These are phyloP conservation scores for Coffea eugenioides DNA, from an alignment of 257 asterid genomes.

Conservation along the genomic window DNA sequence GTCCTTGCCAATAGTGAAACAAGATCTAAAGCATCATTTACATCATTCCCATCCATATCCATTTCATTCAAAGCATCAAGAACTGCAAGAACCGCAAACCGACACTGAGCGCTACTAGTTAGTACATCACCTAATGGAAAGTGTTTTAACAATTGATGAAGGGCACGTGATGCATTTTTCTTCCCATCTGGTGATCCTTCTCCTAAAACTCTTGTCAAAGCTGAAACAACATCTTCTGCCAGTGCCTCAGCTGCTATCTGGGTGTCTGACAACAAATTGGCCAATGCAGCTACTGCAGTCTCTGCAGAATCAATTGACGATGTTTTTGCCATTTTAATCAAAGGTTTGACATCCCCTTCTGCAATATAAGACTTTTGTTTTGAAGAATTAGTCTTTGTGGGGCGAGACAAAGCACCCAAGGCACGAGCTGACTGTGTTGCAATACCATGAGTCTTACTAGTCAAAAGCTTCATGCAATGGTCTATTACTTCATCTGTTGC, in stretches of 20 bases:
- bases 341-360: slow-evolving; percentile 66
- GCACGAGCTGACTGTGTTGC: slow-evolving; percentile 76
- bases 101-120: slow-evolving; percentile 56
- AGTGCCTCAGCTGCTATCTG: slow-evolving; percentile 76
- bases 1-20: slow-evolving; percentile 51
- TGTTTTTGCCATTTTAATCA: slow-evolving; percentile 70
- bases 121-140: slow-evolving; percentile 72
- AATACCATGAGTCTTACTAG: slow-evolving; percentile 58
- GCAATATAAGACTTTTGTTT: slow-evolving; percentile 54
- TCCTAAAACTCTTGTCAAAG: slow-evolving; percentile 64
- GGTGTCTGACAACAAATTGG: slow-evolving; percentile 66
- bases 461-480: slow-evolving; percentile 60
- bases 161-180: slow-evolving; percentile 72
- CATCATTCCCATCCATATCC: slow-evolving; percentile 59
- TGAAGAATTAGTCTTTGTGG: slow-evolving; percentile 39
- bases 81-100: slow-evolving; percentile 58
- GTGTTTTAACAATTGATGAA: slow-evolving; percentile 67
- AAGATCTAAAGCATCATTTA: slow-evolving; percentile 58
- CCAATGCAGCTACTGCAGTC: slow-evolving; percentile 76
- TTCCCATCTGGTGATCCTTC: slow-evolving; percentile 78
- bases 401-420: slow-evolving; percentile 70
- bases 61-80: slow-evolving; percentile 63
- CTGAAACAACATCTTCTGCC: slow-evolving; percentile 76
- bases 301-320: slow-evolving; percentile 73
- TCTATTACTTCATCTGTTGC: slow-evolving; percentile 66